Percentiles rank a stretch among this genome's conserved stretches.
These are phyloP conservation scores for Plasmodium sp. DNA, from an alignment of 169 alveolate genomes.

Conservation along the genomic window DNA sequence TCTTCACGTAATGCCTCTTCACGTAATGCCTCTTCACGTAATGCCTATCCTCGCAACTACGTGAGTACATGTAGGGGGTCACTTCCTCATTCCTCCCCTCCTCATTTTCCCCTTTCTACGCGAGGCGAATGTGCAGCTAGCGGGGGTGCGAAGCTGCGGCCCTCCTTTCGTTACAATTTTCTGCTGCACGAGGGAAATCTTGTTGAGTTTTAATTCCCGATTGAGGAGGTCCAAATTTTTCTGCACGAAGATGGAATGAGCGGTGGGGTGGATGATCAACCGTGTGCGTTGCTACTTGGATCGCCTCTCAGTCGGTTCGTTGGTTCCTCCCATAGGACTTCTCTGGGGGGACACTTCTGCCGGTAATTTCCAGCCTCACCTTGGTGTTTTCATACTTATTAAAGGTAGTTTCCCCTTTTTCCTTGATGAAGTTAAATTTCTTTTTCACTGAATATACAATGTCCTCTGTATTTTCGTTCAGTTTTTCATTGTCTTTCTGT, in stretches of 20 bases:
- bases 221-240: conserved; percentile 52
- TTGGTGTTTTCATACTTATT: conserved; percentile 40
- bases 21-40: too few species aligned
- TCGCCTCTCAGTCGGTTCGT: neutral
- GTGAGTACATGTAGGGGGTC: neutral
- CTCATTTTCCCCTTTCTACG: neutral
- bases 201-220: conserved; percentile 42
- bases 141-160: neutral
- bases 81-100: neutral
- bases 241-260: neutral
- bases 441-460: conserved; percentile 66
- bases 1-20: neutral
- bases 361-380: neutral
- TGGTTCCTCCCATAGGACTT: neutral
- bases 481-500: conserved; percentile 71
- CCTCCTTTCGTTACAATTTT: conserved; percentile 30
- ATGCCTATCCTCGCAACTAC: neutral
- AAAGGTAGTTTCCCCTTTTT: conserved; percentile 43
- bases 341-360: neutral
- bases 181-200: conserved; percentile 56
- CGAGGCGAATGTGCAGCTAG: neutral
- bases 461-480: conserved; percentile 58
- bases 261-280: neutral
- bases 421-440: conserved; percentile 49
- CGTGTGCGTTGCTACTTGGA: neutral